Conservation (phyloP, 73 alveolate genomes). For the Paramecium tetraurelia region DNA sequence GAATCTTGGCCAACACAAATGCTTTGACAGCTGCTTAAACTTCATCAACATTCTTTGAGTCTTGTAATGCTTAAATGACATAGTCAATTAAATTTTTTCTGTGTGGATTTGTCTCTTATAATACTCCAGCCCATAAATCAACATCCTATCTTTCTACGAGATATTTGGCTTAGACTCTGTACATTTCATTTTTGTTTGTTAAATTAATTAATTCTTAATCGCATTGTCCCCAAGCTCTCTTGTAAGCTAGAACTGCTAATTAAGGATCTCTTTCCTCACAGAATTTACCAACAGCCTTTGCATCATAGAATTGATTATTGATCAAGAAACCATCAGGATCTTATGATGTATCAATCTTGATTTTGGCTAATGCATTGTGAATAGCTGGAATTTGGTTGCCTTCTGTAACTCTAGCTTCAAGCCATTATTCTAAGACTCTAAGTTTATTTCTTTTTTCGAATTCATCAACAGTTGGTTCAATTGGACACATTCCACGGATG, state of each 20-base stretch:
- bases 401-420: slow-evolving; percentile 98
- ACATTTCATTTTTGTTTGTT: slow-evolving; percentile 98
- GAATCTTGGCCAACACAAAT: slow-evolving; percentile 98
- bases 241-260: slow-evolving; percentile 97
- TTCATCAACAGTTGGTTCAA: slow-evolving; percentile 94
- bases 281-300: slow-evolving; percentile 97
- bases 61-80: slow-evolving; percentile 98
- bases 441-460: slow-evolving; percentile 95
- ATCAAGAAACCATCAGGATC: slow-evolving; percentile 97
- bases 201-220: slow-evolving; percentile 98
- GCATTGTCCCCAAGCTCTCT: slow-evolving; percentile 99
- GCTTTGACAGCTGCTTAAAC: slow-evolving; percentile 97
- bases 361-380: slow-evolving; percentile 98
- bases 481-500: slow-evolving; percentile 92
- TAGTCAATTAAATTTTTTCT: slow-evolving; percentile 97
- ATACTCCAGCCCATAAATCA: slow-evolving; percentile 98
- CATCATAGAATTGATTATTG: slow-evolving; percentile 97
- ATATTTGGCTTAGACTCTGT: slow-evolving; percentile 97
- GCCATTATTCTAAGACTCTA: slow-evolving; percentile 97
- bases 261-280: slow-evolving; percentile 98
- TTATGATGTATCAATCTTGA: slow-evolving; percentile 91
- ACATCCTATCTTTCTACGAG: slow-evolving; percentile 97
- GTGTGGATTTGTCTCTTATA: slow-evolving; percentile 94
- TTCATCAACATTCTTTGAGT: slow-evolving; percentile 98
- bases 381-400: slow-evolving; percentile 97